phyloP scores from a whole-genome alignment of 129 eudicot genomes.

The Scalesia atractyloides region DNA sequence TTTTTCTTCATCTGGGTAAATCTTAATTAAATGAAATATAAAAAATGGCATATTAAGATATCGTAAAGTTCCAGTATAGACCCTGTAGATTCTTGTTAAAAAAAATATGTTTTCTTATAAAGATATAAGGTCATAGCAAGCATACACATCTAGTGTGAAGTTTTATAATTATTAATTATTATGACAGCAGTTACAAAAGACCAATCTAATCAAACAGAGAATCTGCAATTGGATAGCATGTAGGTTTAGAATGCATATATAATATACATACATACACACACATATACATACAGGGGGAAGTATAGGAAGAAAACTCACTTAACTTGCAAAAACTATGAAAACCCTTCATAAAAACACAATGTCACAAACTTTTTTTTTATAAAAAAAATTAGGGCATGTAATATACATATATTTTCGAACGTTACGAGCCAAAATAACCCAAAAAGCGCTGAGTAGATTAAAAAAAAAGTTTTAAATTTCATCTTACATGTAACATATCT shows the following conservation, averaged over 20 bases:
- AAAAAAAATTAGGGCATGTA: no score
- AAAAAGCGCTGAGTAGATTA: no score
- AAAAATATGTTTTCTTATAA: not conserved
- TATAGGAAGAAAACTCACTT: no score
- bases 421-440: no score
- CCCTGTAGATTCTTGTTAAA: not conserved
- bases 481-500: no score
- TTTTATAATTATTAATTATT: not conserved
- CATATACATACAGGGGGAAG: no score
- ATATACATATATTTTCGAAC: no score
- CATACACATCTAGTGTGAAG: constrained; percentile 5
- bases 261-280: not conserved
- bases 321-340: no score
- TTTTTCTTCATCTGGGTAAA: not conserved
- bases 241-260: constrained; percentile 9
- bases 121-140: not conserved
- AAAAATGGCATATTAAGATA: constrained; percentile 1
- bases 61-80: not conserved
- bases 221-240: not conserved
- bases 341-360: no score
- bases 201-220: not conserved
- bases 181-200: not conserved
- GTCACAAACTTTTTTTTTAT: no score
- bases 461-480: no score
- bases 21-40: not conserved